Evolutionary conservation across 2,329 filamentous ascomycete genomes (phyloP).

Genomic region (Calonectria pteridis): DNA sequence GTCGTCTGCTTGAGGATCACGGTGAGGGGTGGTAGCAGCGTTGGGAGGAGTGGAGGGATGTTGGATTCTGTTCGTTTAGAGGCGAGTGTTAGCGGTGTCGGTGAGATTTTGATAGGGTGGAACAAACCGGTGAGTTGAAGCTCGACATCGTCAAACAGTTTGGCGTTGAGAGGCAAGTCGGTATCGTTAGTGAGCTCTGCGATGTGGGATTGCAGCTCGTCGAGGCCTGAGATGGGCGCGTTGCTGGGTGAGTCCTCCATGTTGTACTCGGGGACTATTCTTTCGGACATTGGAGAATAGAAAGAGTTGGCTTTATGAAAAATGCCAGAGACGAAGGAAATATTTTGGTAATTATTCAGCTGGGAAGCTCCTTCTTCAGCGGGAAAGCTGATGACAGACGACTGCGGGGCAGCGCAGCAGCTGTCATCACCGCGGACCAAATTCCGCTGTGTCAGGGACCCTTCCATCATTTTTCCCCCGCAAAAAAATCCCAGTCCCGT

Average conservation of each 20-base stretch:
- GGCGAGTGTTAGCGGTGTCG: not conserved
- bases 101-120: not conserved
- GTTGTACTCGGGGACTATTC: constrained; percentile 53
- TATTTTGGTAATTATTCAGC: not conserved
- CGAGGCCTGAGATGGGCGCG: constrained; percentile 61
- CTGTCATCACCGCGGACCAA: constrained; percentile 26
- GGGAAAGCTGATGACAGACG: not conserved
- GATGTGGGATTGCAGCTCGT: constrained; percentile 68
- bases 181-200: constrained; percentile 61
- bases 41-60: constrained; percentile 63
- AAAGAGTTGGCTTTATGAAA: not conserved
- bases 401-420: constrained; percentile 23
- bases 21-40: constrained; percentile 66
- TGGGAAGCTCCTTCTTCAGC: not conserved
- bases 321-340: not conserved
- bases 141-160: constrained; percentile 70
- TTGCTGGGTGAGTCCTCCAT: constrained; percentile 44
- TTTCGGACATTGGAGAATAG: constrained; percentile 42
- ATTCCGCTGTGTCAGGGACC: constrained; percentile 24
- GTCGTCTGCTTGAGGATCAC: constrained; percentile 64
- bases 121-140: constrained; percentile 67
- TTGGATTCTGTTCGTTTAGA: constrained; percentile 58
- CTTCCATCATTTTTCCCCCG: constrained; percentile 7
- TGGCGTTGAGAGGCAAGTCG: constrained; percentile 56
- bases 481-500: constrained; percentile 11